Evolutionary conservation across 1,284 basidiomycete genomes (phyloP), one percentile per base, ranked within the genome.

Genomic region (Pisolithus thermaeus): DNA sequence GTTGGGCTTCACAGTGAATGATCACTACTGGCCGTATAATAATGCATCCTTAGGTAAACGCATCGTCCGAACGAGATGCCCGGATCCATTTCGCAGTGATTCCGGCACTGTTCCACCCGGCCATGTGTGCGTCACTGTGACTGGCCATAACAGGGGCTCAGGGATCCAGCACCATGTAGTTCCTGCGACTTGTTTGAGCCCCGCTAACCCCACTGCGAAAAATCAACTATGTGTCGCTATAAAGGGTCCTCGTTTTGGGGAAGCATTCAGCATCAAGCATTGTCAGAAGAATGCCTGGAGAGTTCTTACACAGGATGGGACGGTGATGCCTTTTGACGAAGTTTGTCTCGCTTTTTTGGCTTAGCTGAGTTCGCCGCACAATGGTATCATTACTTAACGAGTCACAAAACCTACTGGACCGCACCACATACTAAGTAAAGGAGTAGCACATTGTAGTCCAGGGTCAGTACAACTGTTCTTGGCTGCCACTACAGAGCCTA

Each of bases 41-140:
- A 27, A 30, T 4, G 44, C 44, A 1, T 53, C 39, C 11, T 42
- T 50, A 7, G 7, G 37, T 7, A 55, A 49, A 18, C 8, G 36
- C 18, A 32, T 55, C 0, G 36, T 55, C 25, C 22, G 35, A 4
- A 55, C 45, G 2, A 46, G 41, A 9, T 50, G 30, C 25, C 48
- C 37, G 1, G 44, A 50, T 36, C 37, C 9, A 7, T 55, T 53
- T 40, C 45, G 39, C 7, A 9, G 32, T n/a, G 18, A 9, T 2
- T 30, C 22, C 25, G 49, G 42, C 20, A n/a, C 7, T 7, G 46
- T 39, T 14, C 51, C 46, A 7, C 27, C 37, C 8, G 38, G 43
- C 3, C 12, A 4, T 32, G 32, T 52, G 5, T 46, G 41, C 4
- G 16, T 52, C 1, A 28, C 28, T 2, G n/a, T 48, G 23, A 22